phyloP scores from a whole-genome alignment of 495 filamentous ascomycete species.

The Aspergillus nidulans region DNA sequence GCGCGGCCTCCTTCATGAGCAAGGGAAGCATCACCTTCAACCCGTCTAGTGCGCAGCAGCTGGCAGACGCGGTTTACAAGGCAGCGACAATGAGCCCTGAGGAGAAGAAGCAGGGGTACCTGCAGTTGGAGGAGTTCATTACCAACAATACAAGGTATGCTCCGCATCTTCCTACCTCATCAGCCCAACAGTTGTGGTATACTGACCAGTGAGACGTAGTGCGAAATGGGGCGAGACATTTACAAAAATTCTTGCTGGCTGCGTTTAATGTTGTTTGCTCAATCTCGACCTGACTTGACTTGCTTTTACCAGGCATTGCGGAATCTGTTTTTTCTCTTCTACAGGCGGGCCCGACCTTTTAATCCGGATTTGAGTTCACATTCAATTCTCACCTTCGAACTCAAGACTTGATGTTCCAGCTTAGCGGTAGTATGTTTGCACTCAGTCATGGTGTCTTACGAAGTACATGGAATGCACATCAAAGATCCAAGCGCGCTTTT shows the following conservation, averaged over 20 bases:
- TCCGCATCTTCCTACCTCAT: background rate
- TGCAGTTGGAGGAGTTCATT: slow-evolving; percentile 77
- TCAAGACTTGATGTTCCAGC: no score
- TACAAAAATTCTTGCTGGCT: background rate
- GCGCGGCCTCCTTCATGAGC: slow-evolving; percentile 73
- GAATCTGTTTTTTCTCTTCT: no score
- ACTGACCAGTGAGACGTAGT: slow-evolving; percentile 13
- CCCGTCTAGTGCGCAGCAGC: slow-evolving; percentile 84
- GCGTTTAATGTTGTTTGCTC: no score
- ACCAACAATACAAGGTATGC: slow-evolving; percentile 76
- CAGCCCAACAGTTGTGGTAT: background rate
- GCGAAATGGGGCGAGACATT: slow-evolving; percentile 37
- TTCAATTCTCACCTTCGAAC: no score
- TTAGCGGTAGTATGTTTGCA: no score
- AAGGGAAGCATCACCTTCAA: slow-evolving; percentile 86
- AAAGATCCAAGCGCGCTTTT: no score
- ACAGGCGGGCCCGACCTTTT: no score
- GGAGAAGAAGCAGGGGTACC: slow-evolving; percentile 69
- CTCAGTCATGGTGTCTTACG: no score
- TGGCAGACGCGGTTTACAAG: slow-evolving; percentile 78
- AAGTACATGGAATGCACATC: no score
- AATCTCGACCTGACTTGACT: background rate
- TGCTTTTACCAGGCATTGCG: background rate
- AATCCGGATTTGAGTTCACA: no score
- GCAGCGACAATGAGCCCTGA: slow-evolving; percentile 80